Base-by-base conservation (phyloP, 2,329 filamentous ascomycete genomes). In the Zalaria obscura region DNA sequence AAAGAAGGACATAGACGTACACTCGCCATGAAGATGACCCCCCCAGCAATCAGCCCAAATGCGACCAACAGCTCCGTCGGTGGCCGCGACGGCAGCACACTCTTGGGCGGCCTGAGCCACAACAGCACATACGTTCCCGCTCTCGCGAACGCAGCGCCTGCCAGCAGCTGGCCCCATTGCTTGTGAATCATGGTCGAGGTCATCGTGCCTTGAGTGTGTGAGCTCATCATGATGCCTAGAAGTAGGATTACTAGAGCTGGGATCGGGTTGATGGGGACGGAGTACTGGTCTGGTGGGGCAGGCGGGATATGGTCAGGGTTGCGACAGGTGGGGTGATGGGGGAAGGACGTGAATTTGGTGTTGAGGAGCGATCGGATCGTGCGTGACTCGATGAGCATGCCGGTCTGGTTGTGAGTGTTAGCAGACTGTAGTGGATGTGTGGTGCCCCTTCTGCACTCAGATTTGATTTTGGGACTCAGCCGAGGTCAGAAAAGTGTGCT, bases 211-310 rank as follows among this genome's bases (percentile, higher is more conserved):
- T 93, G 86, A 41, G 86, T 83, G 60, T 94, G 88, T 25, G 83
- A 86, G 55, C 81, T 81, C 87, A 94, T 94, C 82, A 93, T 89
- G 56, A 86, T 74, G 26, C 88, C 88, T 1, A 93, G 68, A 1
- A 94, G 68, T 40, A 94, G 66, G 48, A 94, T 87, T 40, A 93
- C 74, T 4, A 94, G 68, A 1, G 79, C 83, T 0, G 88, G 88
- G 48, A 94, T 74, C 1, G 87, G 87, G 58, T 94, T 94, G 56
- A 88, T 70, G 0, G 86, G 84, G 49, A 85, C 75, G 9, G 68
- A 63, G 57, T 91, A 88, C 5, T 75, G 73, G 41, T 68, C 70
- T 0, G 83, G 85, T 7, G 68, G 57, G 36, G 69, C 62, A 68
- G 18, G 18, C 18, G 18, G 18, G 18, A 18, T 18, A 18, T 18